Evolutionary conservation across 2,329 filamentous ascomycete genomes (phyloP), one percentile per base, ranked within the genome.

Genomic region (Paraconiothyrium brasiliense): DNA sequence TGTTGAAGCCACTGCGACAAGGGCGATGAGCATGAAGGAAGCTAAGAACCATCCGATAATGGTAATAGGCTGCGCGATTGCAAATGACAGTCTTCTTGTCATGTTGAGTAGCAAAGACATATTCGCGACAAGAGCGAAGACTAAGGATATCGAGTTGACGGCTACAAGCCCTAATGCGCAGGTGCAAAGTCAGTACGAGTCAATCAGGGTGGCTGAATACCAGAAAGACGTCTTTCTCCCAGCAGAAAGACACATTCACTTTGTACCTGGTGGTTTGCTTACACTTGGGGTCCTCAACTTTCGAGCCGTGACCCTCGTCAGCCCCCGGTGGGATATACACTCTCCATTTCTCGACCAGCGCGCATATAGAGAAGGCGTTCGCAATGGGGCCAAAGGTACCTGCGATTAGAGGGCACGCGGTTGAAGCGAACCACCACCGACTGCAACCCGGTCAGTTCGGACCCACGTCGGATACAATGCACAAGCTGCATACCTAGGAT

Each of bases 381-480:
- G 84, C 84, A 75, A 86, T 84, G 2, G 84, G 84, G 0, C 84
- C 84, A 67, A 86, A 85, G 0, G 84, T 86, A 48, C 80, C 80
- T 4, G 86, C 86, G 39, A 87, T 77, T 3, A 89, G 77, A 14
- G 87, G 87, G 67, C 84, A 85, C 35, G 82, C 85, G 9, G 86
- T 88, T 22, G 84, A 86, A 2, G 86, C 85, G 69, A 88, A 85
- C 86, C 86, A 89, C 85, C 86, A 89, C 58, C 82, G 80, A 69
- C 81, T 83, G 48, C 8, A 47, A 73, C 52, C 70, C 14, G 62
- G 32, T 49, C 24, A 46, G 20, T 6, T 49, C 16, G 37, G 37
- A 16, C 20, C 30, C 30, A 16, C 13, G 10, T 16, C 16, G 32
- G 8, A 11, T 6, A 1, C 13, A 7, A 35, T 22, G 5, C 24